Conservation (phyloP, 495 filamentous ascomycete species). For the Annulohypoxylon moriforme region DNA sequence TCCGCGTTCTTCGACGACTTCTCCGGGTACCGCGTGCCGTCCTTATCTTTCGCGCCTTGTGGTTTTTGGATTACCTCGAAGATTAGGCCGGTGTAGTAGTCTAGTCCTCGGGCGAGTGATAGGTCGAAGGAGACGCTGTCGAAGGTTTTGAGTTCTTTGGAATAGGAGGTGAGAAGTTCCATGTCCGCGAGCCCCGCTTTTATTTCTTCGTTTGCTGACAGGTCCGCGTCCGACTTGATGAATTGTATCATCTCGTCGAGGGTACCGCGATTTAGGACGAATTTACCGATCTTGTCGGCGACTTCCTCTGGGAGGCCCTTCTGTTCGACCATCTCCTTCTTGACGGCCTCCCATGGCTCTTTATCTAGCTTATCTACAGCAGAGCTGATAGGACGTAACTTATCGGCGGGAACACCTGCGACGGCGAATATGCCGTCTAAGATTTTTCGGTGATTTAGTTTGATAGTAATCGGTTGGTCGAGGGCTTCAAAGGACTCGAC, state of each 20-base stretch:
- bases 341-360: conserved; percentile 79
- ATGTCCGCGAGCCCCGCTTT: conserved; percentile 77
- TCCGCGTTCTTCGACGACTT: conserved; percentile 61
- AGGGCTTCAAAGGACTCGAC: conserved; percentile 77
- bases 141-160: conserved; percentile 73
- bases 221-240: conserved; percentile 64
- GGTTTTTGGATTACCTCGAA: conserved; percentile 86
- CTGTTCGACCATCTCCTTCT: conserved; percentile 81
- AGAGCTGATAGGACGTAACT: conserved; percentile 76
- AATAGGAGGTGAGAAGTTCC: conserved; percentile 75
- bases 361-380: conserved; percentile 89
- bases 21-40: conserved; percentile 19
- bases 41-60: conserved; percentile 47
- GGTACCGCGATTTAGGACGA: conserved; percentile 72
- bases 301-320: conserved; percentile 73
- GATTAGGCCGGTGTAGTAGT: conserved; percentile 87
- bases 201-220: conserved; percentile 68
- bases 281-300: conserved; percentile 77
- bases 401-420: conserved; percentile 78
- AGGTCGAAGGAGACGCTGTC: conserved; percentile 62
- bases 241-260: conserved; percentile 67
- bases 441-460: conserved; percentile 84
- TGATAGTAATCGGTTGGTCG: conserved; percentile 72
- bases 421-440: conserved; percentile 82
- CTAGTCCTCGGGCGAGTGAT: conserved; percentile 72